Base-by-base conservation (phyloP, 371 early-diverging fungal species). In the Funneliformis caledonium region DNA sequence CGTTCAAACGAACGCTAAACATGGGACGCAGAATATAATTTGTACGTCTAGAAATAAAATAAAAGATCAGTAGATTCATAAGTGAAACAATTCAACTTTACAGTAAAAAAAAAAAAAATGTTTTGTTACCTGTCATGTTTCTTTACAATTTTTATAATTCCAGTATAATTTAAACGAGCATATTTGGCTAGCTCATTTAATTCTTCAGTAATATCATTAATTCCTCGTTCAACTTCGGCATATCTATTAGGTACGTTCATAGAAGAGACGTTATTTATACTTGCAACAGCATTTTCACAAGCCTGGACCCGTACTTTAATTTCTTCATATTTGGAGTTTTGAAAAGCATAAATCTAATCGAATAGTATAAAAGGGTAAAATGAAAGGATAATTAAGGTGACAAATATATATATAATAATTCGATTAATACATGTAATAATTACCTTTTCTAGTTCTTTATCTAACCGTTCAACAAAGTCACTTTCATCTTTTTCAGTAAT, bases 121-220 rank as follows among this genome's bases (percentile, higher is more conserved):
- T 8, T n/a, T 26, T 84, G 88, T 88, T 90, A 90, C 91, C 77
- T 82, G 90, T 99, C 99, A 86, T 98, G 98, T 87, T 98, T 98
- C 87, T 98, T 98, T 84, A 99, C 92, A 81, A 98, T 96, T 89
- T 97, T 99, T 80, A 98, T 88, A 83, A 99, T 98, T 19, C 97
- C 99, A 50, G 98, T 94, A 84, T 97, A 97, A 89, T 99, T 99
- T 80, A 99, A 88, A 31, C 98, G 91, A 9, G 96, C 94, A 85
- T 95, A 99, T 88, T 96, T 96, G 72, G 97, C 94, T 60, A 98
- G 90, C 84, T 97, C 96, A 85, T 94, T 95, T n/a, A 97, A 92
- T 86, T 98, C 98, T 70, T 91, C 91, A 80, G 96, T 94, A 72
- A 97, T 93, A 45, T 89, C 88, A 64, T 93, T 91, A 73, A 97